Base-by-base conservation (phyloP, 202 grass and related monocot species). In the Schoenoplectus tabernaemontani region DNA sequence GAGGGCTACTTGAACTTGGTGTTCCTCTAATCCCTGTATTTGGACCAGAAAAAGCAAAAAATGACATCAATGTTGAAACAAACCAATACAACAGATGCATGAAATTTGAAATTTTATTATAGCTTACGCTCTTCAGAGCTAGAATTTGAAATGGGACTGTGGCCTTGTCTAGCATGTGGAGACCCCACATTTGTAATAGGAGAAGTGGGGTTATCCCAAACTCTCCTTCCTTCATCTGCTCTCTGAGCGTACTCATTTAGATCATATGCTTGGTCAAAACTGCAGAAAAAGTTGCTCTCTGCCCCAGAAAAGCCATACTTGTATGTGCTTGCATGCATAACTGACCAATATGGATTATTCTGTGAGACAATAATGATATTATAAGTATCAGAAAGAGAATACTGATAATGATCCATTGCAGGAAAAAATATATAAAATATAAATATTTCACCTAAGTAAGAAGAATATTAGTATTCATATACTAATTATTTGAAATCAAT, bases 261-360 rank as follows among this genome's bases (percentile, higher is more conserved):
- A 58, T 94, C 89, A 62, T 89, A 89, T 67, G 86, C 80, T 86
- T 88, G 85, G 51, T 80, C 86, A 75, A 92, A 98, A 77, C 85
- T 92, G 48, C 89, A 95, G 80, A 94, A 92, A 42, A 66, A 88
- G 26, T 79, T 84, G 85, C 82, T 95, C 73, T 83, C 90, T 68
- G 89, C 51, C 28, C 84, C 89, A 85, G 91, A 84, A 83, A 90
- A 91, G 70, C 84, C 89, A 53, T 94, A 98, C 73, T 98, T 98
- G 47, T 98, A 98, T 74, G 88, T 84, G 75, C 87, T 93, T 84
- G 94, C 88, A 46, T 92, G 88, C 88, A 90, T 90, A 85, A 84
- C 90, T 85, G 91, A 61, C 95, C 95, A 98, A 86, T 94, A 98
- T 22, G 91, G 90, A 82, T 92, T 95, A 83, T 75, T 87, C 95